phyloP scores from a whole-genome alignment of 164 flowering plant genomes.

The Euptelea pleiosperma region DNA sequence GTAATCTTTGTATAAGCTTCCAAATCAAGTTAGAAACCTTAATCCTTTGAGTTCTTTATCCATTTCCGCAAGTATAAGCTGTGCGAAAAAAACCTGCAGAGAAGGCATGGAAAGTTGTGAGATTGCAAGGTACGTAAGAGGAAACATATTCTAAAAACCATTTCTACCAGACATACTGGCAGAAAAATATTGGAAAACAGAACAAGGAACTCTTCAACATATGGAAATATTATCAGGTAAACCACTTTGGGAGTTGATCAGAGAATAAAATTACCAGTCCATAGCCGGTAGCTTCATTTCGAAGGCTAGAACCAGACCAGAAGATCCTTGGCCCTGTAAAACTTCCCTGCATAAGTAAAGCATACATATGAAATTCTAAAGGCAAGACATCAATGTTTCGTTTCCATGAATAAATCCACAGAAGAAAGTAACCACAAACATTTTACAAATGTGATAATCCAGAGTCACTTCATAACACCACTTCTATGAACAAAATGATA shows the following conservation, averaged over 20 bases:
- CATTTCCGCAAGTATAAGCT: constrained; percentile 88
- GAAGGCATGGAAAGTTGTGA: constrained; percentile 13
- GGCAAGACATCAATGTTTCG: constrained; percentile 6
- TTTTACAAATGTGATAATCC: too few species aligned
- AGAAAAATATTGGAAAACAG: not conserved
- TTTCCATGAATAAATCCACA: too few species aligned
- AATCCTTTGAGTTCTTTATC: constrained; percentile 94
- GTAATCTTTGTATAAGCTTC: constrained; percentile 1
- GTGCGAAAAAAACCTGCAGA: constrained; percentile 93
- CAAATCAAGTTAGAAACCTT: constrained; percentile 48
- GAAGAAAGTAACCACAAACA: too few species aligned
- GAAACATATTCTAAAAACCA: not conserved
- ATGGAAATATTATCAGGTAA: constrained; percentile 4
- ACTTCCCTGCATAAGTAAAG: constrained; percentile 86
- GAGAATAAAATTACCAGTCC: constrained; percentile 72
- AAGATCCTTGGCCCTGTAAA: constrained; percentile 92
- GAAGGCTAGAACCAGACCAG: constrained; percentile 96
- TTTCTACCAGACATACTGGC: too few species aligned
- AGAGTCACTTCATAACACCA: too few species aligned
- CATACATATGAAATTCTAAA: constrained; percentile 22
- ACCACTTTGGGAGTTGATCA: constrained; percentile 4
- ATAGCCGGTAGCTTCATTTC: constrained; percentile 99
- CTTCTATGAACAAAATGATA: too few species aligned
- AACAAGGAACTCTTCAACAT: not conserved
- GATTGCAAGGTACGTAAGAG: not conserved